Percentiles rank a stretch among this genome's conserved stretches.
Conservation (phyloP, 371 early-diverging fungal species). For the Mortierella polycephala region DNA sequence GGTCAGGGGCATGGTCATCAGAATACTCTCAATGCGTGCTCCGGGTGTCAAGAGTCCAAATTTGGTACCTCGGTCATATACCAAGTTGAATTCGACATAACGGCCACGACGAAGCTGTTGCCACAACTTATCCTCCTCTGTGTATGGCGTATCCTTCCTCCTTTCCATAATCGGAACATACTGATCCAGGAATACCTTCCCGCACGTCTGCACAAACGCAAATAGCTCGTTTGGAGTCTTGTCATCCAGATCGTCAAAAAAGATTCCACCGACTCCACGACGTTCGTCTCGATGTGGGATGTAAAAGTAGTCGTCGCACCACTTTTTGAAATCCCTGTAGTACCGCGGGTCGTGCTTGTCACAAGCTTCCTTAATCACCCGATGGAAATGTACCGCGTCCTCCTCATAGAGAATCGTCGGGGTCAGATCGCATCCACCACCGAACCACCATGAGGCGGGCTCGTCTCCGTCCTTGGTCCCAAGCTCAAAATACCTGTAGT, state of each 20-base stretch:
- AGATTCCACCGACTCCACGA: conserved; percentile 90
- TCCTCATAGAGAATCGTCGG: conserved; percentile 83
- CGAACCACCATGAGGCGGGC: conserved; percentile 86
- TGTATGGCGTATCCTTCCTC: conserved; percentile 74
- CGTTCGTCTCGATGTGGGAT: conserved; percentile 81
- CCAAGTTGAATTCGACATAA: conserved; percentile 91
- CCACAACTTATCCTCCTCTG: conserved; percentile 78
- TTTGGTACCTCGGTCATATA: conserved; percentile 91
- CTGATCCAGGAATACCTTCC: conserved; percentile 76
- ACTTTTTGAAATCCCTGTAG: conserved; percentile 82
- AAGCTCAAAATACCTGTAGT: conserved; percentile 98
- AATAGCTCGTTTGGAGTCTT: conserved; percentile 75
- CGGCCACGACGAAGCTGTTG: conserved; percentile 89
- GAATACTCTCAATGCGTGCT: conserved; percentile 86
- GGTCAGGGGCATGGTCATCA: conserved; percentile 87
- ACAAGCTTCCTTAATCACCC: conserved; percentile 80
- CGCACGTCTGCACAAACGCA: conserved; percentile 74
- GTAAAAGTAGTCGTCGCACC: conserved; percentile 88
- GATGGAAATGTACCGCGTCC: conserved; percentile 85
- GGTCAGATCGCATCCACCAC: conserved; percentile 88
- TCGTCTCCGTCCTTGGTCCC: conserved; percentile 64
- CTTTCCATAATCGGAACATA: conserved; percentile 82
- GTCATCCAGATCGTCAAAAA: conserved; percentile 87
- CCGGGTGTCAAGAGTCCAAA: conserved; percentile 90
- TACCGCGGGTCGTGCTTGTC: conserved; percentile 75